Evolutionary conservation across 352 stramenopile species (phyloP).

Genomic region (Phytophthora hybrid): DNA sequence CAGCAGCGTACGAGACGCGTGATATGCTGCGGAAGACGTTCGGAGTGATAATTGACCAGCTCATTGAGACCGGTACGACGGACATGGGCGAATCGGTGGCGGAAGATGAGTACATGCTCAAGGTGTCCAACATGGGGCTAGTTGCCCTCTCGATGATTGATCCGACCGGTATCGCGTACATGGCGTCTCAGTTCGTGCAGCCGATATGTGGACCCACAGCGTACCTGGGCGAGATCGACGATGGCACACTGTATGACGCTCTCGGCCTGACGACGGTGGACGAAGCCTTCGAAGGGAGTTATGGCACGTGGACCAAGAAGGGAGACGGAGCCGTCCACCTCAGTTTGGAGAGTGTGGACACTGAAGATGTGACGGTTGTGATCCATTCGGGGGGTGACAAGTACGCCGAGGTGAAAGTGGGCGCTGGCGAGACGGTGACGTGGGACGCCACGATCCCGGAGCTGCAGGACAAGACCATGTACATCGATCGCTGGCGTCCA

Average conservation of each 20-base stretch:
- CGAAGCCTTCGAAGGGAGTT: constrained; percentile 37
- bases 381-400: constrained; percentile 33
- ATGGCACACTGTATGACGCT: constrained; percentile 32
- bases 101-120: constrained; percentile 44
- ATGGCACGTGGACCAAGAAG: constrained; percentile 37
- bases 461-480: constrained; percentile 32
- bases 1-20: constrained; percentile 24
- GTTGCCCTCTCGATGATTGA: constrained; percentile 45
- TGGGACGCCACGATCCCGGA: constrained; percentile 31
- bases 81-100: constrained; percentile 30
- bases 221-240: constrained; percentile 42
- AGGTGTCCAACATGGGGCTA: constrained; percentile 42
- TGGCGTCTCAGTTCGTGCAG: constrained; percentile 49
- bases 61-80: constrained; percentile 23
- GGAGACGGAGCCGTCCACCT: constrained; percentile 37
- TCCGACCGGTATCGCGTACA: constrained; percentile 45
- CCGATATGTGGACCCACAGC: constrained; percentile 43
- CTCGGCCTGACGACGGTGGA: constrained; percentile 31
- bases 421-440: constrained; percentile 23
- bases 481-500: constrained; percentile 32
- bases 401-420: constrained; percentile 27
- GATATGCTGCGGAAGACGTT: constrained; percentile 36
- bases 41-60: constrained; percentile 27
- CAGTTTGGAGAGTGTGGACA: constrained; percentile 32
- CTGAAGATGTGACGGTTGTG: constrained; percentile 30